Conservation (phyloP, 2,329 filamentous ascomycete species). For the Pezicula neosporulosa region DNA sequence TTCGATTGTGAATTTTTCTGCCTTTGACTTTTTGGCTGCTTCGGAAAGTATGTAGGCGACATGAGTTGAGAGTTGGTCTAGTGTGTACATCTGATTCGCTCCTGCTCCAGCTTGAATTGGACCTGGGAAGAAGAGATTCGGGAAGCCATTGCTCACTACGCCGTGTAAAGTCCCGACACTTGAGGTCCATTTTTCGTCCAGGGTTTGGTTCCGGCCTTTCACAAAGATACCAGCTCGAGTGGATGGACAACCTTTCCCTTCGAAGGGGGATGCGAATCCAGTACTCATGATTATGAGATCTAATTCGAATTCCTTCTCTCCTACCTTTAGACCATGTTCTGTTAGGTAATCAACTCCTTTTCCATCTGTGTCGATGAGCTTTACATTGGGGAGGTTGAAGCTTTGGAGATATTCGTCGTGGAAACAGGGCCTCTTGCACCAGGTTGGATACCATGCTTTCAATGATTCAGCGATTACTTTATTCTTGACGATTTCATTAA, state of each 20-base stretch:
- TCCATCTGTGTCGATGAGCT: too few relatives aligned
- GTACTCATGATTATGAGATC: slow-evolving; percentile 45
- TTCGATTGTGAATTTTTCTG: slow-evolving; percentile 33
- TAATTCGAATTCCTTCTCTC: slow-evolving; percentile 42
- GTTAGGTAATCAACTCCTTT: too few relatives aligned
- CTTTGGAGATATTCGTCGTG: too few relatives aligned
- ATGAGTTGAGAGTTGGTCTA: slow-evolving; percentile 36
- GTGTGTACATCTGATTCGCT: slow-evolving; percentile 34
- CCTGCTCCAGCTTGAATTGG: slow-evolving; percentile 37
- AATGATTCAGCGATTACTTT: too few relatives aligned
- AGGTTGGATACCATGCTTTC: too few relatives aligned
- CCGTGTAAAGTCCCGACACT: slow-evolving; percentile 51
- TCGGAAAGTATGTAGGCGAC: slow-evolving; percentile 39
- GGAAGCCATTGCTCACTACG: slow-evolving; percentile 43
- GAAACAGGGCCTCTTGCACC: too few relatives aligned
- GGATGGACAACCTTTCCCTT: slow-evolving; percentile 23
- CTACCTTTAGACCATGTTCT: slow-evolving; percentile 21
- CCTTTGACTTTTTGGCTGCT: slow-evolving; percentile 21
- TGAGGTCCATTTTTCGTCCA: slow-evolving; percentile 40
- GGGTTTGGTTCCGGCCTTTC: slow-evolving; percentile 34
- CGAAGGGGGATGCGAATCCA: slow-evolving; percentile 32
- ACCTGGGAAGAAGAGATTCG: slow-evolving; percentile 50
- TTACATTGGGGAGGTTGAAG: too few relatives aligned
- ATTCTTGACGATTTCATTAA: too few relatives aligned
- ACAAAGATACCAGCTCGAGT: slow-evolving; percentile 33